These are phyloP conservation scores for Beauveria sp. DNA, from an alignment of 2,329 filamentous ascomycete genomes.

Conservation along the genomic window DNA sequence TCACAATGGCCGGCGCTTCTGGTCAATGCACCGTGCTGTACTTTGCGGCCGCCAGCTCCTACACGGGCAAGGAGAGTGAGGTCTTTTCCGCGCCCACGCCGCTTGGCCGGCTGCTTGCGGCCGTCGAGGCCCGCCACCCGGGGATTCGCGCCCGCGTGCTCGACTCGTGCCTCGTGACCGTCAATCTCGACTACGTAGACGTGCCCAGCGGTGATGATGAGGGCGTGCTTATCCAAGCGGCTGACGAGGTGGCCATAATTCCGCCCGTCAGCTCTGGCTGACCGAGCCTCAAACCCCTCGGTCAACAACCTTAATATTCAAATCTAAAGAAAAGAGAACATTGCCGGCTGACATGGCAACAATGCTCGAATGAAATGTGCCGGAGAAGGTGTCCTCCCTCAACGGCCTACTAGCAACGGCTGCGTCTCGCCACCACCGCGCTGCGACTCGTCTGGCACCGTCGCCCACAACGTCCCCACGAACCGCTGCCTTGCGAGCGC, in stretches of 20 bases:
- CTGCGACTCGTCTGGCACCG: neutral
- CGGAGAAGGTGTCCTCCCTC: neutral
- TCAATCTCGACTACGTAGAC: constrained; percentile 78
- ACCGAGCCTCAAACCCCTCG: constrained; percentile 14
- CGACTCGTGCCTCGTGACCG: constrained; percentile 64
- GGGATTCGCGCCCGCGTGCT: constrained; percentile 64
- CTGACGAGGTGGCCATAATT: constrained; percentile 81
- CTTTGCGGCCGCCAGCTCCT: constrained; percentile 68
- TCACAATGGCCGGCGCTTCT: constrained; percentile 24
- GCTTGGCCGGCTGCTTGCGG: constrained; percentile 54
- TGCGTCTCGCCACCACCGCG: constrained; percentile 12
- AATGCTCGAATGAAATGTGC: neutral
- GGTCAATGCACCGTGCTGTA: constrained; percentile 76
- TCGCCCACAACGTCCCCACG: neutral
- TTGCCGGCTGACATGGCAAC: neutral
- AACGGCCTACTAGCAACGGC: constrained; percentile 15
- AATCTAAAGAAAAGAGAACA: too few relatives aligned
- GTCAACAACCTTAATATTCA: too few relatives aligned
- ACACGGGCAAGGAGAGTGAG: constrained; percentile 61
- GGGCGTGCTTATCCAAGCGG: constrained; percentile 52
- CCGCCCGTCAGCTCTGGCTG: constrained; percentile 82
- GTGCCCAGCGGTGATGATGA: constrained; percentile 40
- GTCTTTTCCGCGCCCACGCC: constrained; percentile 57
- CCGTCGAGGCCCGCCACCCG: constrained; percentile 60
- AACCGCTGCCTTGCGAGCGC: neutral